phyloP scores from a whole-genome alignment of 495 filamentous ascomycete species.

The Penicillium canescens region DNA sequence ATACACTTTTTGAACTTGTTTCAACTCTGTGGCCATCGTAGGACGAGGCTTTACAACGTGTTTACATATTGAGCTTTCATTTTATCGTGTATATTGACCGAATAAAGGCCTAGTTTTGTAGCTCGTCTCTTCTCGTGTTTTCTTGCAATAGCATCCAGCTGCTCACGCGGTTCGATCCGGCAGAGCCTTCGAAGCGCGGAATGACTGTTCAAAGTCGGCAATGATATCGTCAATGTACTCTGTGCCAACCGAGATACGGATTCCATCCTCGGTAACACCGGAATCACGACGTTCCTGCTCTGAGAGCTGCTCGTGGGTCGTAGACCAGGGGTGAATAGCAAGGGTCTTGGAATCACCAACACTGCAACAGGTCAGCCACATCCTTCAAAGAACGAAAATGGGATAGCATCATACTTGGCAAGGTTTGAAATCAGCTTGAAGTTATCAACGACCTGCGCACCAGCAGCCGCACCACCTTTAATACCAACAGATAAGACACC shows the following conservation, averaged over 20 bases:
- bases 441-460: slow-evolving; percentile 85
- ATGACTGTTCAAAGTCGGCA: slow-evolving; percentile 91
- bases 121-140: not conserved
- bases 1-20: no score
- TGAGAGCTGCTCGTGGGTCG: slow-evolving; percentile 90
- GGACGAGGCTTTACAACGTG: no score
- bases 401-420: slow-evolving; percentile 60
- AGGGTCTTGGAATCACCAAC: slow-evolving; percentile 79
- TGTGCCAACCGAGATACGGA: slow-evolving; percentile 94
- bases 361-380: slow-evolving; percentile 31
- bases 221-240: slow-evolving; percentile 99
- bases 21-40: no score
- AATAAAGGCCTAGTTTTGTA: not conserved
- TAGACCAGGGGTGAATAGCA: slow-evolving; percentile 95
- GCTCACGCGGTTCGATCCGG: slow-evolving; percentile 17
- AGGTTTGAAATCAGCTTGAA: slow-evolving; percentile 96
- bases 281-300: slow-evolving; percentile 80
- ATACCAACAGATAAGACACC: slow-evolving; percentile 93
- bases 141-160: not conserved
- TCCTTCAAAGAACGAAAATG: not conserved
- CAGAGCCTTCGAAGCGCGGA: slow-evolving; percentile 54
- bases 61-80: no score
- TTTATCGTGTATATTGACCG: no score
- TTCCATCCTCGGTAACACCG: slow-evolving; percentile 88
- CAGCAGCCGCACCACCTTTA: slow-evolving; percentile 80